Base-by-base conservation (phyloP, 768 basidiomycete species). In the Strobilomyces echinocephalus region DNA sequence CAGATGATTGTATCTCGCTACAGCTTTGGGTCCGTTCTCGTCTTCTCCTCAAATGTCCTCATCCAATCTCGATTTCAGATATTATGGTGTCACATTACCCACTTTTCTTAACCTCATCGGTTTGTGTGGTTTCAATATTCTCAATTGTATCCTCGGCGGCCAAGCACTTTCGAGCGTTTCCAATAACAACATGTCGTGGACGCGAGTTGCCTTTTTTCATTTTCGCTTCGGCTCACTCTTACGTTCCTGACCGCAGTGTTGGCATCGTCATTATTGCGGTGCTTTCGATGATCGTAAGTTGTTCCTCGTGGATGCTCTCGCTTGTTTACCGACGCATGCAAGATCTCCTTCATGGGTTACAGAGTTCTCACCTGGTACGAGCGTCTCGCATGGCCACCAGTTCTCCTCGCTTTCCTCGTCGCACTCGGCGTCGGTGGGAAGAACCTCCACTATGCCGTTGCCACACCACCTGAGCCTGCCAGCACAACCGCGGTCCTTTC, bases 191-290 rank as follows among this genome's bases (percentile, higher is more conserved):
- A 60, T 86, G 54, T 78, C 75, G 33, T 81, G 79, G 76, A 77
- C 70, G 78, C 79, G 60, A 54, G 76, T 65, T 54, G 35, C 0
- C 15, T 39, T 35, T 50, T 42, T 45, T 36, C 45, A 46, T 54
- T 18, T 36, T 53, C 50, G 35, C 50, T 46, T 58, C 46, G 2
- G 18, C 12, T 33, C 12, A 0, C 51, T 64, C 34, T 33, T 26
- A 11, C 26, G 50, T 57, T 39, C 50, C 57, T 50, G 33, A 31
- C 12, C 40, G 28, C 56, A 88, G 85, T 47, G 83, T 94, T 26
- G 91, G 91, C 3, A 93, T 93, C 50, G 85, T 91, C 31, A 82
- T 94, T 47, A 83, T 92, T 39, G 78, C 80, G 0, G 55, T 86
- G 30, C 72, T 89, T 31, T 84, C 88, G 3, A 78, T 93, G 30